Evolutionary conservation across 1,139 yeast species (phyloP).

Genomic region (Meyerozyma elateridarum): DNA sequence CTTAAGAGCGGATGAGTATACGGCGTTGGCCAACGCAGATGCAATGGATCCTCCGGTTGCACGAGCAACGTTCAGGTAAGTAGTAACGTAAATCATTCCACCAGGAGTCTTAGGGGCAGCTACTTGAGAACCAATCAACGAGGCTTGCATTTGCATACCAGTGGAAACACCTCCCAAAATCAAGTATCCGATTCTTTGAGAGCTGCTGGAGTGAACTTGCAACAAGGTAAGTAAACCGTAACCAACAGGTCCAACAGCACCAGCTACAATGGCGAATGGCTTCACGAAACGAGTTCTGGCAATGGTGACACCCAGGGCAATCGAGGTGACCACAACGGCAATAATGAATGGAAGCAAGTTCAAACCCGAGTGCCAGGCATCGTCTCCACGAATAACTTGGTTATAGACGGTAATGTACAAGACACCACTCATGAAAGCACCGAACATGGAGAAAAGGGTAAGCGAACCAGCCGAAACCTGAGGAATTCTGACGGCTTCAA

Average conservation of each 20-base stretch:
- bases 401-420: conserved; percentile 33
- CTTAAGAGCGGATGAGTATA: conserved; percentile 27
- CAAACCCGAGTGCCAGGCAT: conserved; percentile 37
- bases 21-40: conserved; percentile 30
- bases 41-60: conserved; percentile 30
- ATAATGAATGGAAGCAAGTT: conserved; percentile 34
- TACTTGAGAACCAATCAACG: conserved; percentile 27
- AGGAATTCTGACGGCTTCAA: conserved; percentile 20
- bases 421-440: conserved; percentile 22
- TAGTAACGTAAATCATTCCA: conserved; percentile 32
- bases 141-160: conserved; percentile 29
- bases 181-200: conserved; percentile 31
- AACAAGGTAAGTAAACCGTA: conserved; percentile 29
- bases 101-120: conserved; percentile 36
- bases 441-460: conserved; percentile 17
- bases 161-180: conserved; percentile 28
- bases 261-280: conserved; percentile 24
- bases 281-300: conserved; percentile 29
- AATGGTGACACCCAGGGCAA: conserved; percentile 25
- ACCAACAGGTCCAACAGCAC: conserved; percentile 28
- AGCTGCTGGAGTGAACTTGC: conserved; percentile 23
- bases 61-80: conserved; percentile 28
- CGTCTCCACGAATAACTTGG: conserved; percentile 30
- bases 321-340: conserved; percentile 29
- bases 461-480: conserved; percentile 19